These are phyloP conservation scores for Baudoinia panamericana DNA, from an alignment of 495 filamentous ascomycete genomes.

Conservation along the genomic window DNA sequence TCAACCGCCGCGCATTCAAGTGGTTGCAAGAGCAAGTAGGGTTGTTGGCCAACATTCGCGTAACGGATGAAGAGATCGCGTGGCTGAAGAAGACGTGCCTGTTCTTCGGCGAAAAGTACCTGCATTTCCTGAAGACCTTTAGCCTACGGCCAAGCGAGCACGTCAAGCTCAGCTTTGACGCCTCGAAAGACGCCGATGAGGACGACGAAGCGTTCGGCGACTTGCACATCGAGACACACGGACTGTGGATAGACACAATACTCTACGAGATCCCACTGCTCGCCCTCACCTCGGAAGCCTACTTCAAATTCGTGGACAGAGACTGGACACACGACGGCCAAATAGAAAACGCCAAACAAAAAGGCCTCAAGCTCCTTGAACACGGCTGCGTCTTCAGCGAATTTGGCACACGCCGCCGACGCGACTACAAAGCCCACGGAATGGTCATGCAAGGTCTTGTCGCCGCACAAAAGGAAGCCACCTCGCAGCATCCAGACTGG, in stretches of 20 bases:
- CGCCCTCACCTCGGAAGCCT: slow-evolving; percentile 83
- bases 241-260: slow-evolving; percentile 87
- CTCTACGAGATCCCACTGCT: slow-evolving; percentile 94
- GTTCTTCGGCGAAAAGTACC: slow-evolving; percentile 65
- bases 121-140: slow-evolving; percentile 69
- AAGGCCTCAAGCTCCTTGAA: slow-evolving; percentile 63
- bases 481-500: slow-evolving; percentile 38
- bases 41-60: slow-evolving; percentile 62
- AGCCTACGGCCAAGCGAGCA: slow-evolving; percentile 68
- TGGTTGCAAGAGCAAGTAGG: slow-evolving; percentile 77
- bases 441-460: slow-evolving; percentile 73
- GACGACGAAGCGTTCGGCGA: slow-evolving; percentile 63
- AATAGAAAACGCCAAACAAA: slow-evolving; percentile 65
- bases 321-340: slow-evolving; percentile 81
- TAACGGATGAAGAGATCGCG: slow-evolving; percentile 62
- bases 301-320: slow-evolving; percentile 85
- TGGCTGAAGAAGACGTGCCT: slow-evolving; percentile 70
- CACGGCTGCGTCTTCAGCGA: slow-evolving; percentile 83
- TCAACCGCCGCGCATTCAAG: slow-evolving; percentile 65
- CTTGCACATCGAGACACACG: slow-evolving; percentile 57
- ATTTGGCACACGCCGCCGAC: slow-evolving; percentile 75
- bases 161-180: slow-evolving; percentile 54
- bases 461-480: slow-evolving; percentile 55
- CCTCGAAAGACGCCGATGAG: slow-evolving; percentile 48
- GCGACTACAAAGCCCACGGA: slow-evolving; percentile 91